phyloP scores from a whole-genome alignment of 352 stramenopile species.

The Thraustotheca clavata region DNA sequence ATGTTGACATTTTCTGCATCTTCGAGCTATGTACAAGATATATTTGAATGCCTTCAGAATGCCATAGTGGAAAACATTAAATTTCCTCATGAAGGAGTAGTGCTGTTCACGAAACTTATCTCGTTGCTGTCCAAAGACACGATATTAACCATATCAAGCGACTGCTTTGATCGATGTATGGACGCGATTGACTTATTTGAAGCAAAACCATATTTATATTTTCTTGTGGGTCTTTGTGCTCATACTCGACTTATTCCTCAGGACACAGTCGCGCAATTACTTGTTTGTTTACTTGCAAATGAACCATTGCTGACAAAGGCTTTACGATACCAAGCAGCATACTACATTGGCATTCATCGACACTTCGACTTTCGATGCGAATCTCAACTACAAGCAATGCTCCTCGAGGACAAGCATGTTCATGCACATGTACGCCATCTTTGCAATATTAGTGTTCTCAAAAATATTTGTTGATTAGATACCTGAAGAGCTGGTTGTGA shows the following conservation, averaged over 20 bases:
- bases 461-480: background rate
- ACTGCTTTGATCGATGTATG: background rate
- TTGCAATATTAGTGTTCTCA: background rate
- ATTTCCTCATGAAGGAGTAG: background rate
- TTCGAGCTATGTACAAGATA: background rate
- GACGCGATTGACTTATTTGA: background rate
- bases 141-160: background rate
- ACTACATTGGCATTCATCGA: slow-evolving; percentile 14
- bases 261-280: background rate
- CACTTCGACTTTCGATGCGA: background rate
- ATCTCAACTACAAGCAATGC: background rate
- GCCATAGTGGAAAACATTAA: background rate
- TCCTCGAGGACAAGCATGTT: background rate
- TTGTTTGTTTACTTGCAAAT: background rate
- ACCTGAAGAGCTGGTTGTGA: background rate
- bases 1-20: background rate
- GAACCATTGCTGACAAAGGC: background rate
- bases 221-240: slow-evolving; percentile 7
- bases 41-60: background rate
- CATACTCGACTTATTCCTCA: background rate
- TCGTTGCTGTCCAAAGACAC: background rate
- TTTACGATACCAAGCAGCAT: background rate
- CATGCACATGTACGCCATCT: background rate
- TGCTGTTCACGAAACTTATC: background rate
- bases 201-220: background rate